phyloP scores from a whole-genome alignment of 257 asterid species.

The Lithospermum erythrorhizon region DNA sequence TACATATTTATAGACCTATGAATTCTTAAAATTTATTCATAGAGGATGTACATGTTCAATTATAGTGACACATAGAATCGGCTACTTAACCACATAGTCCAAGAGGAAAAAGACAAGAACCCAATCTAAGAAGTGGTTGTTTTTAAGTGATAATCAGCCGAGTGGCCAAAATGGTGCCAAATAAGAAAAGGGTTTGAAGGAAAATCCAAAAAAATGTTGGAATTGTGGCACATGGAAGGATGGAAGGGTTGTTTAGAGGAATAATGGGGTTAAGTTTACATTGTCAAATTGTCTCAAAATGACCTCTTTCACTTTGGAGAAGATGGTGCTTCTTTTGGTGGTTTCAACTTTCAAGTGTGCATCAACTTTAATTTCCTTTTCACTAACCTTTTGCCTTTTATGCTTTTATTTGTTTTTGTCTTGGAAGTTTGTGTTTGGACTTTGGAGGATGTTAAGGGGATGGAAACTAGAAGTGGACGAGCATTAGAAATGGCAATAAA shows the following conservation, averaged over 20 bases:
- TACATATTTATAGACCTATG: conserved; percentile 9
- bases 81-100: conserved; percentile 34
- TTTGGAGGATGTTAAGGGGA: conserved; percentile 23
- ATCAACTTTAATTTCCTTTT: conserved; percentile 20
- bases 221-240: conserved; percentile 48
- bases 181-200: conserved; percentile 31
- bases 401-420: conserved; percentile 14
- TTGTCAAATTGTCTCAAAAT: conserved; percentile 29
- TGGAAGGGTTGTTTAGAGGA: conserved; percentile 70
- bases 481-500: conserved; percentile 58
- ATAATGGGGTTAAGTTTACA: conserved; percentile 38
- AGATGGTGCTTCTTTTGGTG: conserved; percentile 31
- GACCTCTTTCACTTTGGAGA: conserved; percentile 22
- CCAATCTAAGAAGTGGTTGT: conserved; percentile 36
- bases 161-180: conserved; percentile 34
- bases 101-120: conserved; percentile 39
- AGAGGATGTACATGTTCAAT: background rate
- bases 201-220: conserved; percentile 40
- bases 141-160: conserved; percentile 19
- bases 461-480: conserved; percentile 36
- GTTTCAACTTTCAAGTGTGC: conserved; percentile 17
- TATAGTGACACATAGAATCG: conserved; percentile 24
- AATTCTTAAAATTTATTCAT: no score
- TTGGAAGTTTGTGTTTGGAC: conserved; percentile 55
- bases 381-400: conserved; percentile 3